Evolutionary conservation across 306 rosid genomes (phyloP).

Genomic region (Cicer yamashitae): DNA sequence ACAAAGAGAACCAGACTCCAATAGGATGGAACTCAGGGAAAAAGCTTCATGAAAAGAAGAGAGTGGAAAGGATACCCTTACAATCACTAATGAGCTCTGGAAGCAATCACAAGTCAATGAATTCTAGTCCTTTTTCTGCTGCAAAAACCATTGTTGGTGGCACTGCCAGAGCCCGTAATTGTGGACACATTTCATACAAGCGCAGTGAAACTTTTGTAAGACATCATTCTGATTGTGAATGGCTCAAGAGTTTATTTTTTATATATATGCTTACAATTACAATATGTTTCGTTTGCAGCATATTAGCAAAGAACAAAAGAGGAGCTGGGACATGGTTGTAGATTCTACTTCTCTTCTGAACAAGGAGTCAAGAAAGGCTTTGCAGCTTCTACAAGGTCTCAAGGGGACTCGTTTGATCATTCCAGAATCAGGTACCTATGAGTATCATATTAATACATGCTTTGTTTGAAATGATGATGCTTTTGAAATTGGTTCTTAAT

Average conservation of each 20-base stretch:
- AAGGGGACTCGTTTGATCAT: slow-evolving; percentile 72
- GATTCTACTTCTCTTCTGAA: slow-evolving; percentile 75
- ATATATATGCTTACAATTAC: slow-evolving; percentile 9
- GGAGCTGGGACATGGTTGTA: slow-evolving; percentile 76
- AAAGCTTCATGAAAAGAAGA: slow-evolving; percentile 47
- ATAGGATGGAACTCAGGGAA: slow-evolving; percentile 49
- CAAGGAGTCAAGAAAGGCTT: slow-evolving; percentile 81
- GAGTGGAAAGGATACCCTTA: slow-evolving; percentile 61
- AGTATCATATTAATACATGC: neutral
- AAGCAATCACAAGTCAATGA: slow-evolving; percentile 45
- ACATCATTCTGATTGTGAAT: slow-evolving; percentile 32
- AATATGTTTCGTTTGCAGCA: slow-evolving; percentile 55
- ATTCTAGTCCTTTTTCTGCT: slow-evolving; percentile 48
- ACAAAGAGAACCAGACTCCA: slow-evolving; percentile 59
- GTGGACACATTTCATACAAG: slow-evolving; percentile 43
- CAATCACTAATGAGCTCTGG: slow-evolving; percentile 54
- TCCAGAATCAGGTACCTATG: slow-evolving; percentile 59
- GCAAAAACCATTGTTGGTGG: slow-evolving; percentile 42
- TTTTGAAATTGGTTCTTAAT: slow-evolving; percentile 28
- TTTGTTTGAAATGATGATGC: neutral
- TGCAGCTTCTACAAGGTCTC: slow-evolving; percentile 85
- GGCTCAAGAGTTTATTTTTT: slow-evolving; percentile 38
- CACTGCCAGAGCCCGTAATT: slow-evolving; percentile 30
- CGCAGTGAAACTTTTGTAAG: slow-evolving; percentile 50
- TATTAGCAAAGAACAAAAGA: slow-evolving; percentile 46